Conservation (phyloP, 202 grass and related monocot genomes). For the Dendrocalamus latiflorus region DNA sequence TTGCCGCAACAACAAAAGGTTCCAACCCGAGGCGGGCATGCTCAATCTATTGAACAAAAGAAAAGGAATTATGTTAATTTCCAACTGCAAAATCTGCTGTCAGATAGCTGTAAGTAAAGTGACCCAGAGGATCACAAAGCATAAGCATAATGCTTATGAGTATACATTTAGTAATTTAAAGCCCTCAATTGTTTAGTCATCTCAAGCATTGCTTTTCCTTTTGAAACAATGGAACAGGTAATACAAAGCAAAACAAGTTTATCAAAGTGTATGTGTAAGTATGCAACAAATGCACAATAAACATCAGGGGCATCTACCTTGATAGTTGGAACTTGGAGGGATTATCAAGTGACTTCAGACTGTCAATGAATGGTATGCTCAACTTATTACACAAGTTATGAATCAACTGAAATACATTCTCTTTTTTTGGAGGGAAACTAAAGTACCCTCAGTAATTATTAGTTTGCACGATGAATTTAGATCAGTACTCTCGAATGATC, state of each 20-base stretch:
- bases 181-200: background rate
- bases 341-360: no score
- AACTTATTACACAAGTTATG: no score
- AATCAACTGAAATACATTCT: background rate
- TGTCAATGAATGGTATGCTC: no score
- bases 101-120: background rate
- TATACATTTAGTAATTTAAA: constrained; percentile 5
- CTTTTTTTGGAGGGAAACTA: background rate
- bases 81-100: background rate
- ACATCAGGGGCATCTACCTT: background rate
- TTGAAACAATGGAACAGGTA: background rate
- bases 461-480: background rate
- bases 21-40: constrained; percentile 62
- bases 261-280: background rate
- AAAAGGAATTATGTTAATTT: constrained; percentile 25
- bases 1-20: constrained; percentile 70
- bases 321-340: background rate
- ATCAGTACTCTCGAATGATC: background rate
- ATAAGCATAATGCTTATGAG: background rate
- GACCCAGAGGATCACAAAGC: background rate
- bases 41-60: constrained; percentile 50
- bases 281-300: background rate
- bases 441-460: constrained; percentile 13
- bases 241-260: background rate
- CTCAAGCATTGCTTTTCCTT: background rate